Conservation (phyloP, 345 rosid genomes). For the Sapria himalayana region DNA sequence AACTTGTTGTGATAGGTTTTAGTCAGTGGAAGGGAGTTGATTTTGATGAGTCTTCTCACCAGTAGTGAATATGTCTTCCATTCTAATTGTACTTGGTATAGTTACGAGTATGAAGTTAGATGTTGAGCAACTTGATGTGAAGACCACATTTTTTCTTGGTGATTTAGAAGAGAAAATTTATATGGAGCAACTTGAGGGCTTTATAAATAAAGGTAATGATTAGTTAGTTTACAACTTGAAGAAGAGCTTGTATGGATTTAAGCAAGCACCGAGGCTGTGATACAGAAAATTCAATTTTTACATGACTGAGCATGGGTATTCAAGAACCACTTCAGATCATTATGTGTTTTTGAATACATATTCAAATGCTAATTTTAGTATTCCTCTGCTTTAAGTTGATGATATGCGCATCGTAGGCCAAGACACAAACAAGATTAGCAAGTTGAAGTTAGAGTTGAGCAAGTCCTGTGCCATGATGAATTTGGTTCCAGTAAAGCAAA, state of each 20-base stretch:
- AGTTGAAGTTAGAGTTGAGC: background rate
- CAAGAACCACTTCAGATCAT: constrained; percentile 1
- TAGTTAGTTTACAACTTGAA: too few species aligned
- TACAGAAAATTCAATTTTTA: background rate
- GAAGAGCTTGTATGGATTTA: too few species aligned
- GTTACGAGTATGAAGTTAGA: too few species aligned
- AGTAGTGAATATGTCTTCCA: too few species aligned
- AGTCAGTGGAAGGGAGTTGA: background rate
- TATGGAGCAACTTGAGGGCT: too few species aligned
- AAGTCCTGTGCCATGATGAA: background rate
- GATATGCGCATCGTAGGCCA: background rate
- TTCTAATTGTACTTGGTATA: too few species aligned
- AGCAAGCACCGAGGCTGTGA: background rate
- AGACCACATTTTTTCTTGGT: too few species aligned
- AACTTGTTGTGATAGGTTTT: constrained; percentile 1
- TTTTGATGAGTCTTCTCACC: too few species aligned
- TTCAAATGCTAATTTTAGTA: background rate
- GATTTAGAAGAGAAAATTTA: too few species aligned
- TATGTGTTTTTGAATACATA: constrained; percentile 1
- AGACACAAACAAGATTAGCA: background rate
- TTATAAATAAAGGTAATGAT: too few species aligned
- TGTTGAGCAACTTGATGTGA: too few species aligned
- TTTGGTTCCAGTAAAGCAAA: background rate
- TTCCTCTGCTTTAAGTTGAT: constrained; percentile 1
- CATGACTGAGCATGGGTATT: background rate